Conservation (phyloP, 2,329 filamentous ascomycete genomes). For the Lachnellula arida region DNA sequence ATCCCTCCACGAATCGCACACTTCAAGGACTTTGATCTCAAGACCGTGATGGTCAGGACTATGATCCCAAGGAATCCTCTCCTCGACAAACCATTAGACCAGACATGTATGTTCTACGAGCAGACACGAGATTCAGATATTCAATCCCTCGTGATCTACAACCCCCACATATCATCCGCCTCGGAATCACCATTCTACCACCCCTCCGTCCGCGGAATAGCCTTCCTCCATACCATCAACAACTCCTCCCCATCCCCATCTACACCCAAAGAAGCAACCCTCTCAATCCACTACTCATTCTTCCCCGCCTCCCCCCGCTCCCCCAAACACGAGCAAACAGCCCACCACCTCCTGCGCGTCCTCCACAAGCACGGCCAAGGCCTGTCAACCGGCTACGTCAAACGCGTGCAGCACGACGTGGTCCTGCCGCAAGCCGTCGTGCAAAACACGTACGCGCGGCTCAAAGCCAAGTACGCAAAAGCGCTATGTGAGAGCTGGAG, state of each 20-base stretch:
- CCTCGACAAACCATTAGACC: constrained; percentile 69
- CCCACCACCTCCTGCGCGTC: constrained; percentile 61
- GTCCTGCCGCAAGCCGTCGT: constrained; percentile 71
- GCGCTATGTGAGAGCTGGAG: constrained; percentile 71
- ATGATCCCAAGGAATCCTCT: constrained; percentile 78
- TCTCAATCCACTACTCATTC: constrained; percentile 59
- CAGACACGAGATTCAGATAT: constrained; percentile 25
- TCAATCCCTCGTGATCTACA: constrained; percentile 65
- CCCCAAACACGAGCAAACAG: constrained; percentile 59
- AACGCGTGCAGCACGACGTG: constrained; percentile 78
- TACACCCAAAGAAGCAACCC: constrained; percentile 36
- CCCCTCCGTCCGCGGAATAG: constrained; percentile 68
- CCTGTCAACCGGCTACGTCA: constrained; percentile 62
- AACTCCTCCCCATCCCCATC: constrained; percentile 20
- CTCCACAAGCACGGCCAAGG: constrained; percentile 72
- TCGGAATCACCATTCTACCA: constrained; percentile 82
- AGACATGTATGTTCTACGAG: constrained; percentile 74
- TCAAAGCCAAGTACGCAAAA: constrained; percentile 77
- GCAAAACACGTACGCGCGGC: constrained; percentile 74
- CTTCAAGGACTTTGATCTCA: constrained; percentile 44
- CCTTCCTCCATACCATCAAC: constrained; percentile 68
- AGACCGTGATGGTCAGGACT: constrained; percentile 66
- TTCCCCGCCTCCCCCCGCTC: constrained; percentile 37
- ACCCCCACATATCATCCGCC: constrained; percentile 62
- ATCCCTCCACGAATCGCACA: constrained; percentile 37